These are phyloP conservation scores for Jatropha podagrica DNA, from an alignment of 441 rosid species.

Conservation along the genomic window DNA sequence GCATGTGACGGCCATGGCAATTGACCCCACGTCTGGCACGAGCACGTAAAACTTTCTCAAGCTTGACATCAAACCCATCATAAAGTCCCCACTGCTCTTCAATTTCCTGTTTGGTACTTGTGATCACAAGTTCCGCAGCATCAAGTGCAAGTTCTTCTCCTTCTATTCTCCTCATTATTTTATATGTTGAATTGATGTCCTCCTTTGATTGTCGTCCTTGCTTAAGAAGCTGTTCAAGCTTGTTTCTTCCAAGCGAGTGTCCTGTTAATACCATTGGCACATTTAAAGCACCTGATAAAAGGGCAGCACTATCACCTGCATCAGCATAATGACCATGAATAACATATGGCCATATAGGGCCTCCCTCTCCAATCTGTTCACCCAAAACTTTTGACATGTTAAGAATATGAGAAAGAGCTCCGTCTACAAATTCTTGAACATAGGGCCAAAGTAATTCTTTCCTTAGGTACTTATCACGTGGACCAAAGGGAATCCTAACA, in stretches of 20 bases:
- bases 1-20: constrained; percentile 96
- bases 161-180: constrained; percentile 93
- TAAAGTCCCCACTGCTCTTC: constrained; percentile 99
- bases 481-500: constrained; percentile 92
- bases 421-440: constrained; percentile 95
- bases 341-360: constrained; percentile 94
- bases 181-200: constrained; percentile 90
- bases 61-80: constrained; percentile 97
- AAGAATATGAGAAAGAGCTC: constrained; percentile 84
- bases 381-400: constrained; percentile 93
- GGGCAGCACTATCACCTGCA: constrained; percentile 94
- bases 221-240: constrained; percentile 94
- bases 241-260: constrained; percentile 96
- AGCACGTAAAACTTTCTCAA: constrained; percentile 90
- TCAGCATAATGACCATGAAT: constrained; percentile 97
- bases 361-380: constrained; percentile 82
- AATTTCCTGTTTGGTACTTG: constrained; percentile 93
- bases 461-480: constrained; percentile 70
- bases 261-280: constrained; percentile 99
- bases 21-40: constrained; percentile 90
- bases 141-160: constrained; percentile 94
- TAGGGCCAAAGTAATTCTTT: constrained; percentile 95
- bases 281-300: constrained; percentile 90
- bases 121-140: constrained; percentile 95
- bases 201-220: constrained; percentile 89